Base-by-base conservation (phyloP, 495 filamentous ascomycete genomes). In the Lophiostoma macrostomum region DNA sequence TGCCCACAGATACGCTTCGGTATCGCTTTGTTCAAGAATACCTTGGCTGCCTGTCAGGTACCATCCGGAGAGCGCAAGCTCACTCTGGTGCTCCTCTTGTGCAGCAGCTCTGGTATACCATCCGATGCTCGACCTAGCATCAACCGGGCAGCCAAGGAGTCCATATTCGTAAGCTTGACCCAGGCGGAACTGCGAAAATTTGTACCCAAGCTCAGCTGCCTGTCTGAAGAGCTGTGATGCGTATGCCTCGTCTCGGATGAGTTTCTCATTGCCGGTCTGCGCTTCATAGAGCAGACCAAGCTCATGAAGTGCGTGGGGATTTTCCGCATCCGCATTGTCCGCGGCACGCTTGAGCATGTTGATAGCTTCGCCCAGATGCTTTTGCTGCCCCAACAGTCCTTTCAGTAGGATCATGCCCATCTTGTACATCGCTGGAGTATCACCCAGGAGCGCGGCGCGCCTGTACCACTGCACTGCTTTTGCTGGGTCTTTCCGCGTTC, bases 401-500 rank as follows among this genome's bases (percentile, higher is more conserved):
- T 96, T 96, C 23, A 96, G 76, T 57, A 87, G 74, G 63, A 98
- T 95, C 82, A 95, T 91, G 44, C 93, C 93, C 70, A 97, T 84
- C 69, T 98, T 98, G 73, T 96, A 98, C 90, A 95, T 94, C 20
- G 91, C 93, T 0, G 90, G 84, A 0, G 87, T 85, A 62, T 97
- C 91, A 11, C 93, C 93, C 4, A 96, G 75, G 5, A 86, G 80
- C 1, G 93, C 90, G 11, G 91, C 89, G 16, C 90, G 88, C 67
- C 90, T 90, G 67, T 97, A 98, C 93, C 93, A 98, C 64, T 96
- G 90, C 24, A 97, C 88, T 7, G 93, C 90, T 72, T 96, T 96
- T 60, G 88, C 69, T 3, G 88, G 87, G 66, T 98, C 93, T 54
- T 88, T 87, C 41, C 85, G 81, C 10, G 93, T 96, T 14, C 93